phyloP scores from a whole-genome alignment of 306 rosid species.

The Notholithocarpus densiflorus region DNA sequence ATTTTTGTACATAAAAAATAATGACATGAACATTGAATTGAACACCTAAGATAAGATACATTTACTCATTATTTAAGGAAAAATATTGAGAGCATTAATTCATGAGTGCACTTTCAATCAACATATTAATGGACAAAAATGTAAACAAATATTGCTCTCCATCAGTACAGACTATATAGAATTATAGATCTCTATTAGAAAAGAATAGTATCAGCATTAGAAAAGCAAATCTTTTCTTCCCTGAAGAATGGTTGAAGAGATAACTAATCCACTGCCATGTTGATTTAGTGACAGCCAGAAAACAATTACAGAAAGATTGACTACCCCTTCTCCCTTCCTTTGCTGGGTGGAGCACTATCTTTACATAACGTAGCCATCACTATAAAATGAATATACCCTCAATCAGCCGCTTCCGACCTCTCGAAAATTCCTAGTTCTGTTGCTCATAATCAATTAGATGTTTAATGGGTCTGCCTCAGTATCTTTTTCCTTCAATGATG shows the following conservation, averaged over 20 bases:
- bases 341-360: slow-evolving; percentile 29
- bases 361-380: slow-evolving; percentile 36
- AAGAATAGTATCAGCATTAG: slow-evolving; percentile 58
- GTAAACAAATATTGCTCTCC: slow-evolving; percentile 33
- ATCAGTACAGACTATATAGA: slow-evolving; percentile 15
- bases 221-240: slow-evolving; percentile 48
- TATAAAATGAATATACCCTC: slow-evolving; percentile 23
- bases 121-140: background rate
- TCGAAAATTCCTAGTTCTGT: slow-evolving; percentile 25
- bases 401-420: slow-evolving; percentile 26
- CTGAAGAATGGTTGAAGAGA: slow-evolving; percentile 32
- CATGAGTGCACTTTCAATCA: slow-evolving; percentile 32
- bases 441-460: slow-evolving; percentile 42
- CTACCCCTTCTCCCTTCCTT: slow-evolving; percentile 23
- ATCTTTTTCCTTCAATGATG: slow-evolving; percentile 64
- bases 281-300: slow-evolving; percentile 35
- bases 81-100: slow-evolving; percentile 24
- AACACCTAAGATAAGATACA: background rate
- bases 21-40: background rate
- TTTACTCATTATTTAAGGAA: background rate
- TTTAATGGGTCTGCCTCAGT: slow-evolving; percentile 76
- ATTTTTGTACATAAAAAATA: background rate
- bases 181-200: slow-evolving; percentile 36
- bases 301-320: slow-evolving; percentile 27
- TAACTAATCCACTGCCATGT: slow-evolving; percentile 41